Percentiles rank a stretch among this genome's conserved stretches.
Conservation (phyloP, 2,329 filamentous ascomycete genomes). For the Alternaria sp. region DNA sequence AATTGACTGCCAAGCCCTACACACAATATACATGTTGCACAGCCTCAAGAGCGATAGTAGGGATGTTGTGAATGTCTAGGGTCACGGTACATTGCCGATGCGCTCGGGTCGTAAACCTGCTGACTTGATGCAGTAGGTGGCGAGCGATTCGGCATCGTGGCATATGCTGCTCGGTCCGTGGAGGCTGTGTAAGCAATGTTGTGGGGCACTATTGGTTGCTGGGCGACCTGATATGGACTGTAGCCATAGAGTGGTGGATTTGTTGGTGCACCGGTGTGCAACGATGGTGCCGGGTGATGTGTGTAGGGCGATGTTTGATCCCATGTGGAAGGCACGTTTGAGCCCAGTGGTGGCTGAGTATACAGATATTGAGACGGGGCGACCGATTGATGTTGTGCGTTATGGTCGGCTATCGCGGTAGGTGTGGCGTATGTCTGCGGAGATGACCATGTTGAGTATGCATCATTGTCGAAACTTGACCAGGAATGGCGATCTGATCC, state of each 20-base stretch:
- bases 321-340: conserved; percentile 25
- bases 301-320: conserved; percentile 30
- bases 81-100: conserved; percentile 29
- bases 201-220: conserved; percentile 26
- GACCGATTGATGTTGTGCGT: conserved; percentile 18
- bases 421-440: conserved; percentile 29
- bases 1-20: conserved; percentile 4
- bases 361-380: conserved; percentile 17
- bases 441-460: conserved; percentile 36
- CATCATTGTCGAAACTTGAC: conserved; percentile 29
- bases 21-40: conserved; percentile 20
- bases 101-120: conserved; percentile 16
- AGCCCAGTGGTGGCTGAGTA: conserved; percentile 22
- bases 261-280: conserved; percentile 25
- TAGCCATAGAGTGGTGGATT: conserved; percentile 20
- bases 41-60: conserved; percentile 33
- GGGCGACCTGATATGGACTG: conserved; percentile 24
- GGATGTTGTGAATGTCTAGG: conserved; percentile 27
- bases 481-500: conserved; percentile 33
- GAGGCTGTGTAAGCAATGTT: conserved; percentile 26
- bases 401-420: conserved; percentile 17
- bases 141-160: conserved; percentile 15
- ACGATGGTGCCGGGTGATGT: conserved; percentile 22
- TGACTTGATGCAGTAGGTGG: conserved; percentile 21
- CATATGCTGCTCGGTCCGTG: conserved; percentile 20